Conservation (phyloP, 176 grass and related monocot genomes). For the Musa acuminata region DNA sequence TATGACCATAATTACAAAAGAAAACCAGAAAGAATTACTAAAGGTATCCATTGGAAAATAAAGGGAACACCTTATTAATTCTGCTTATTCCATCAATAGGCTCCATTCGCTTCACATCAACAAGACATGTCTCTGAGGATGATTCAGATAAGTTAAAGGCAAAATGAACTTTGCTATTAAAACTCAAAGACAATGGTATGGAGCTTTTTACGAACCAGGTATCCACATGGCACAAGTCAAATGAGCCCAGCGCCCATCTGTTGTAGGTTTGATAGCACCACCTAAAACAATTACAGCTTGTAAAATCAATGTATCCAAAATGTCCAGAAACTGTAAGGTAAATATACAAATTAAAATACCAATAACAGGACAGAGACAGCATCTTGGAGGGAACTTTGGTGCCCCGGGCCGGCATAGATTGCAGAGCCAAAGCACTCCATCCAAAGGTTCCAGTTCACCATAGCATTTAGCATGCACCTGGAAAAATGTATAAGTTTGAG, state of each 20-base stretch:
- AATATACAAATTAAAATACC: conserved; percentile 34
- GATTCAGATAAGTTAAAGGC: conserved; percentile 3
- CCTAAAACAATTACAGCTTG: conserved; percentile 32
- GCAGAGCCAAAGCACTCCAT: conserved; percentile 94
- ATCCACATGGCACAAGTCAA: conserved; percentile 98
- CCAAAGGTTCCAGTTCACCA: conserved; percentile 75
- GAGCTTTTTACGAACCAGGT: conserved; percentile 44
- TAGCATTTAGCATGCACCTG: conserved; percentile 99
- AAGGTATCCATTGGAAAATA: background rate
- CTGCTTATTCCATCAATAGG: conserved; percentile 92
- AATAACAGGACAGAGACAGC: conserved; percentile 89
- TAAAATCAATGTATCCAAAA: conserved; percentile 4
- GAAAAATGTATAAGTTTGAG: background rate
- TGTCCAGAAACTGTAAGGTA: background rate
- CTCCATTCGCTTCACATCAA: conserved; percentile 96
- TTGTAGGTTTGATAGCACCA: conserved; percentile 98
- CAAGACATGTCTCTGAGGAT: conserved; percentile 82
- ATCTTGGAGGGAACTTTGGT: conserved; percentile 67
- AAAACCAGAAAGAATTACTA: background rate
- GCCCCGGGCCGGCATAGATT: conserved; percentile 92
- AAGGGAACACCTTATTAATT: conserved; percentile 74
- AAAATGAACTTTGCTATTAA: conserved; percentile 3
- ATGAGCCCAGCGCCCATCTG: conserved; percentile 94
- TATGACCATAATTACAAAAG: background rate
- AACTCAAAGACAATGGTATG: conserved; percentile 5